Conservation (phyloP, 2,329 filamentous ascomycete species). For the Zasmidium cellare region DNA sequence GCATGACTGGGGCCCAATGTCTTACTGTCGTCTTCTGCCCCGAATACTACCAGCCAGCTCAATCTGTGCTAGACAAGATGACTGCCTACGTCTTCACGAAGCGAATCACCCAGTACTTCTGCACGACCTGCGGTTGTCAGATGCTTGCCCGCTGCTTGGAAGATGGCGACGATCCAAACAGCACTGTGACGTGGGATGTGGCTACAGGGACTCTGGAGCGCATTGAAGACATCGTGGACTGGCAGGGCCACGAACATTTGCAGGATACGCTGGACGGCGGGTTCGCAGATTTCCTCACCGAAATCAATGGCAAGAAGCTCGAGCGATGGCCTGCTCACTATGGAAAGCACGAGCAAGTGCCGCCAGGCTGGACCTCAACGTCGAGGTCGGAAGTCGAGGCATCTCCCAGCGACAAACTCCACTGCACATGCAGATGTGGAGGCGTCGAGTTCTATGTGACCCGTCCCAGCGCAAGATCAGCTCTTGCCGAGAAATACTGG, state of each 20-base stretch:
- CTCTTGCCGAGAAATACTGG: constrained; percentile 48
- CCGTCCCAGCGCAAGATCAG: constrained; percentile 52
- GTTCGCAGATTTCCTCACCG: constrained; percentile 35
- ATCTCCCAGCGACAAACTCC: constrained; percentile 32
- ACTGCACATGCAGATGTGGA: constrained; percentile 56
- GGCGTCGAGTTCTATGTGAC: constrained; percentile 59
- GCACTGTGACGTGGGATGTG: constrained; percentile 27
- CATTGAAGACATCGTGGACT: constrained; percentile 33
- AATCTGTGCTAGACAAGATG: constrained; percentile 35
- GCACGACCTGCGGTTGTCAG: constrained; percentile 52
- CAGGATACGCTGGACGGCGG: constrained; percentile 41
- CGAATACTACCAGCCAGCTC: constrained; percentile 30
- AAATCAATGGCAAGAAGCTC: constrained; percentile 28
- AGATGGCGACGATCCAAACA: constrained; percentile 23
- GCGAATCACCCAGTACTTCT: constrained; percentile 48
- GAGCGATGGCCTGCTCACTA: constrained; percentile 28
- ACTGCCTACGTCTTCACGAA: constrained; percentile 47
- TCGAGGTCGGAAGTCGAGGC: background rate
- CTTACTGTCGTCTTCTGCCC: constrained; percentile 45
- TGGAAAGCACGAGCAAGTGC: constrained; percentile 20
- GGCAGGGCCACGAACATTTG: constrained; percentile 35
- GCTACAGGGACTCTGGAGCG: constrained; percentile 34
- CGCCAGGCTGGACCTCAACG: constrained; percentile 26
- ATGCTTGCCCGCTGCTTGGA: constrained; percentile 23
- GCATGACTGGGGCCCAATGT: constrained; percentile 49